Percentiles rank a stretch among this genome's conserved stretches.
Conservation (phyloP, 2,329 filamentous ascomycete genomes). For the Trichophyton verrucosum region DNA sequence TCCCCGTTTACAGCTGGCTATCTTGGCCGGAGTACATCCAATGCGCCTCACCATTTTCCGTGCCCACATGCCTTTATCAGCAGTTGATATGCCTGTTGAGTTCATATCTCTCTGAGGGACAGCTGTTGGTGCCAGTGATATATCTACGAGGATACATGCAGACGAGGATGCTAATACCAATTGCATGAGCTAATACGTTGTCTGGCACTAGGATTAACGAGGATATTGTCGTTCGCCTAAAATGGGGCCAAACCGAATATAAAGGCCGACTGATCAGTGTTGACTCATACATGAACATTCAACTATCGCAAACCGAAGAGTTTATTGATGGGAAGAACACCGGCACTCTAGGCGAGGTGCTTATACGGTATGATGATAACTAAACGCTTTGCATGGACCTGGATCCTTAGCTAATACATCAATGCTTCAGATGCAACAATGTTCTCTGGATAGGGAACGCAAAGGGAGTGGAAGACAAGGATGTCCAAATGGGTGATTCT, state of each 20-base stretch:
- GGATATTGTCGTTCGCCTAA: constrained; percentile 79
- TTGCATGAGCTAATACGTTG: background rate
- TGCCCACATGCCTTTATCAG: background rate
- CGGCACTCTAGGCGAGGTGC: constrained; percentile 73
- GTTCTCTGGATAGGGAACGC: constrained; percentile 75
- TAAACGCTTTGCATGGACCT: constrained; percentile 14
- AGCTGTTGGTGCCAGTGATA: background rate
- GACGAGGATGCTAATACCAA: background rate
- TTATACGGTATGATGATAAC: constrained; percentile 57
- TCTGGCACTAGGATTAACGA: constrained; percentile 60
- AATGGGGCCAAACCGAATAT: constrained; percentile 98
- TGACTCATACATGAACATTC: constrained; percentile 98
- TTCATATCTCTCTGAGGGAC: background rate
- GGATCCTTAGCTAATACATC: background rate
- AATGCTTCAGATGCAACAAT: constrained; percentile 67
- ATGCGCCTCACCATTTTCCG: background rate
- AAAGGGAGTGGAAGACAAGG: constrained; percentile 39
- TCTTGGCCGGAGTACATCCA: background rate
- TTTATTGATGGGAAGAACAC: constrained; percentile 79
- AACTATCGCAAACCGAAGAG: constrained; percentile 81
- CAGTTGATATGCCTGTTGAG: background rate
- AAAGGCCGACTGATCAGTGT: constrained; percentile 84
- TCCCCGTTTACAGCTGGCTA: background rate
- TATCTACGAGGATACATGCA: background rate
- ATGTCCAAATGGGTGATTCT: constrained; percentile 24